Evolutionary conservation across 768 basidiomycete genomes (phyloP).

Genomic region (Boletus rex-veris): DNA sequence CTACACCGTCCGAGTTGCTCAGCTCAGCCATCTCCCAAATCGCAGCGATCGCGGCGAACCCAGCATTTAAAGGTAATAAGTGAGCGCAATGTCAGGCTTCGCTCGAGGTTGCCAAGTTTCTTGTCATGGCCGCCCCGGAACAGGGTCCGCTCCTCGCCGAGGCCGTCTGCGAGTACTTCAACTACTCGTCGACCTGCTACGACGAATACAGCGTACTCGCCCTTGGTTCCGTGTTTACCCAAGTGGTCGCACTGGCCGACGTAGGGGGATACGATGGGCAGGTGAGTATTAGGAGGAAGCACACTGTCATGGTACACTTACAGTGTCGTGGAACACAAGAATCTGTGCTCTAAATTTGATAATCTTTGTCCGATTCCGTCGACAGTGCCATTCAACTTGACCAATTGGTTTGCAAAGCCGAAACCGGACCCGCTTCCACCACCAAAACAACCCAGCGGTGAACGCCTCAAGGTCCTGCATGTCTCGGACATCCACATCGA

Average conservation of each 20-base stretch:
- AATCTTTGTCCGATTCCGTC: constrained; percentile 36
- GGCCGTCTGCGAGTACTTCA: constrained; percentile 40
- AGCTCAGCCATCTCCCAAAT: constrained; percentile 37
- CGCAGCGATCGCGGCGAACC: constrained; percentile 33
- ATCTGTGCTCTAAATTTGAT: constrained; percentile 37
- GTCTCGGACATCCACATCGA: constrained; percentile 48
- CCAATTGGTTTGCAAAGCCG: constrained; percentile 45
- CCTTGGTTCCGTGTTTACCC: constrained; percentile 41
- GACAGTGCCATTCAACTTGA: constrained; percentile 40
- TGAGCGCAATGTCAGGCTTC: constrained; percentile 38
- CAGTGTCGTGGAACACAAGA: not conserved
- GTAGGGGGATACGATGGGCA: constrained; percentile 47
- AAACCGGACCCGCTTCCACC: constrained; percentile 44
- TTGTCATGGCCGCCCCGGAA: constrained; percentile 40
- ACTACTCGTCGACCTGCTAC: constrained; percentile 35
- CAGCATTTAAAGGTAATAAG: constrained; percentile 34
- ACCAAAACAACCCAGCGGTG: constrained; percentile 39
- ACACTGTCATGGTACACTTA: not conserved
- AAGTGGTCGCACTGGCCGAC: constrained; percentile 43
- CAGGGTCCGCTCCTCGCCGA: constrained; percentile 40
- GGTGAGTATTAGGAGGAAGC: constrained; percentile 21
- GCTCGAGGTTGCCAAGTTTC: constrained; percentile 40
- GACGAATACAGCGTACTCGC: constrained; percentile 32
- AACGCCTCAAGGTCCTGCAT: constrained; percentile 46
- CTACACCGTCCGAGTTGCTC: constrained; percentile 32